Base-by-base conservation (phyloP, 1,284 basidiomycete genomes). In the Ustilago cynodontis region DNA sequence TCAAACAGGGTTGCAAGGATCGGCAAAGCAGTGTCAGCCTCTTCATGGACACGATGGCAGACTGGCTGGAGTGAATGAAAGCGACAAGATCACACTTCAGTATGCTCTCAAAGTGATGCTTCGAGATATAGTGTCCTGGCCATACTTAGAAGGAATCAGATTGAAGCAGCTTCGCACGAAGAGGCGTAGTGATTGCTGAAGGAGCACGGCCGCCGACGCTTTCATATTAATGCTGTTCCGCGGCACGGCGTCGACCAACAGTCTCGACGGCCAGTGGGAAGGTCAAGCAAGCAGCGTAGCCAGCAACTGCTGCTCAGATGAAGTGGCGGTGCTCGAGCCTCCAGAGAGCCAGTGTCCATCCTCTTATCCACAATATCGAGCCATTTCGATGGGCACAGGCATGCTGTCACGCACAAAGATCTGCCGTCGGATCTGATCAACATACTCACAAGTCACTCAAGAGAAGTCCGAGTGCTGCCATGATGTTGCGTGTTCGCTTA, bases 391-490 rank as follows among this genome's bases (percentile, higher is more conserved):
- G n/a, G n/a, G n/a, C n/a, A n/a, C n/a, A n/a, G n/a, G n/a, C n/a
- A n/a, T n/a, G n/a, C n/a, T 49, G 47, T 49, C 47, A 49, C 47
- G 47, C 24, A 26, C 24, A 33, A 49, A 49, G 47, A 49, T 49
- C 47, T 49, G 47, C 47, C 47, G 47, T 24, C 24, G 47, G 24
- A 49, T 43, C 41, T 43, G 41, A 43, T 43, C 41, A 43, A 20
- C 26, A 39, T 20, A 26, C 18, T 53, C 45, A 39, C 13, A 7
- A 5, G 37, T 18, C 14, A 39, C 37, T 39, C 11, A 3, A 37
- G 3, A 37, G 9, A 16, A 9, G 14, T 9, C 35, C 9, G 9
- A 37, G 35, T 37, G 35, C 35, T 11, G 3, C 43, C 7, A 45
- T 8, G 47, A 49, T 49, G 47, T 28, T 28, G 47, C 20, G 41